Percentiles rank a stretch among this genome's conserved stretches.
These are phyloP conservation scores for Larix sibirica DNA, from an alignment of 83 land plant species.

Conservation along the genomic window DNA sequence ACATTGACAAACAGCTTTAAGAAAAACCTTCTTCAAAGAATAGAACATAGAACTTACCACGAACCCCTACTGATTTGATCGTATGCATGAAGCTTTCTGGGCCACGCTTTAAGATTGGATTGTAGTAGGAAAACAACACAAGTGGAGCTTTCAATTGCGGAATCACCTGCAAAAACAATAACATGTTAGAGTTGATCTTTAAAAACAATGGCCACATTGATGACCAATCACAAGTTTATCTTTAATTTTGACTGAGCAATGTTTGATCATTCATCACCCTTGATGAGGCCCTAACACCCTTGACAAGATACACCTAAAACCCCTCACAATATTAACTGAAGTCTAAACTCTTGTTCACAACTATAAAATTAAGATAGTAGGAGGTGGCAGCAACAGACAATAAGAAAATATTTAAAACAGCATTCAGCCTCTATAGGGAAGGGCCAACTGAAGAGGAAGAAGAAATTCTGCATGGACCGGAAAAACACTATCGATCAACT, in stretches of 20 bases:
- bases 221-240: neutral
- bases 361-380: neutral
- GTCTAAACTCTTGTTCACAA: neutral
- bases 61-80: slow-evolving; percentile 66
- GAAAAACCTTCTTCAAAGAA: neutral
- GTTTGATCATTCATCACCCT: neutral
- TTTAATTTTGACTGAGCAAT: neutral
- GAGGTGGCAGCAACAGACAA: neutral
- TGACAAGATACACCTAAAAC: neutral
- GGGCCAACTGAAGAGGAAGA: neutral
- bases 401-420: neutral
- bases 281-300: neutral
- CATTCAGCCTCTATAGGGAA: neutral
- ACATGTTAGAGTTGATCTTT: neutral
- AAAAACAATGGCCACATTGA: neutral
- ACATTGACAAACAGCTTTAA: neutral
- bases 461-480: neutral
- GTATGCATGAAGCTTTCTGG: slow-evolving; percentile 64
- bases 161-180: slow-evolving; percentile 53
- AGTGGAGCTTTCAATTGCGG: slow-evolving; percentile 81
- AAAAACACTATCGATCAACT: neutral
- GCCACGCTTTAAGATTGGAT: slow-evolving; percentile 92
- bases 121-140: slow-evolving; percentile 89
- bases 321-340: neutral
- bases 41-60: slow-evolving; percentile 42